phyloP scores from a whole-genome alignment of 139 green algal species.

The Chlorella sp. region DNA sequence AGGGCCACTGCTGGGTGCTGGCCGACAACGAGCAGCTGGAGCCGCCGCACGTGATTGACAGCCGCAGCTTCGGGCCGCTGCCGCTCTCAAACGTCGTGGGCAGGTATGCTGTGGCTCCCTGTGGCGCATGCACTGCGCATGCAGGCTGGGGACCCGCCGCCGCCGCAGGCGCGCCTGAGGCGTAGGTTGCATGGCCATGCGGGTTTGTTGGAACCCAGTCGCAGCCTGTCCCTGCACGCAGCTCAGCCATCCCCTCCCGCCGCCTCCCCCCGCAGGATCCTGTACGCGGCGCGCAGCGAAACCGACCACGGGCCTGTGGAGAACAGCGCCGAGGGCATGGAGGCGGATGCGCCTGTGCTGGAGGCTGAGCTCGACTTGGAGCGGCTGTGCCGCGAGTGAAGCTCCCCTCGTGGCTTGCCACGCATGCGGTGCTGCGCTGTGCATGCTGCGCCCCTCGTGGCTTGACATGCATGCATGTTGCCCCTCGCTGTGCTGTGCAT shows the following conservation, averaged over 20 bases:
- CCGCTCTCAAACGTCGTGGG: conserved; percentile 58
- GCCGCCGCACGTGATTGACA: conserved; percentile 64
- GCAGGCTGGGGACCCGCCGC: too few species aligned
- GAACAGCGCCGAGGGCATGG: conserved; percentile 52
- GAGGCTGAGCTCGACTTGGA: conserved; percentile 63
- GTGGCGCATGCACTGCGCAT: too few species aligned
- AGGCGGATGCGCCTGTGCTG: conserved; percentile 51
- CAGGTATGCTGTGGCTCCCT: conserved; percentile 24
- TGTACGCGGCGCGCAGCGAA: conserved; percentile 39
- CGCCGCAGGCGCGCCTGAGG: too few species aligned
- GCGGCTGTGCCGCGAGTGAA: conserved; percentile 13
- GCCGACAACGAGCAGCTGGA: conserved; percentile 77
- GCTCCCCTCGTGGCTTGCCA: not conserved
- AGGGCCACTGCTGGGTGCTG: conserved; percentile 87
- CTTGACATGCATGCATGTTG: too few species aligned
- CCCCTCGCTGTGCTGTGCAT: not conserved
- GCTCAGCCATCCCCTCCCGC: not conserved
- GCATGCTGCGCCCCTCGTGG: not conserved
- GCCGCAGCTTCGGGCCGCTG: conserved; percentile 67
- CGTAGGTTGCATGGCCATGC: too few species aligned
- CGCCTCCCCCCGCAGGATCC: not conserved
- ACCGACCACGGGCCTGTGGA: conserved; percentile 50
- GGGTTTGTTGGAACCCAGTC: too few species aligned
- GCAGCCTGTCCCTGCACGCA: too few species aligned
- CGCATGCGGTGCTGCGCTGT: not conserved